These are phyloP conservation scores for Alternaria sp. DNA, from an alignment of 2,329 filamentous ascomycete species.

Conservation along the genomic window DNA sequence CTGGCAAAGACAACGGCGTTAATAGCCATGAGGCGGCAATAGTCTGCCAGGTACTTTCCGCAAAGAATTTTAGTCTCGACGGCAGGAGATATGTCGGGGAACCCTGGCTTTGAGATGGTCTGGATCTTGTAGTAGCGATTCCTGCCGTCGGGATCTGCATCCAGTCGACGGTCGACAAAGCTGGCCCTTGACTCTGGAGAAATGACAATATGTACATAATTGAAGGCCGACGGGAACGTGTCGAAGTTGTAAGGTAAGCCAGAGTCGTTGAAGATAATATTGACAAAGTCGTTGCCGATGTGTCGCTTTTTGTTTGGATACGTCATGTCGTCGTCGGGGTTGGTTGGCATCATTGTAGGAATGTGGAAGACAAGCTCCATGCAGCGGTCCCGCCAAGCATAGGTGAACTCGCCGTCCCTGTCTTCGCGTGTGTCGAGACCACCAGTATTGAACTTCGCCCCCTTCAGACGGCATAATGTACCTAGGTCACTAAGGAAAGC, in stretches of 20 bases:
- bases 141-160: slow-evolving; percentile 51
- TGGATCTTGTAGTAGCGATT: slow-evolving; percentile 83
- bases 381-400: slow-evolving; percentile 93
- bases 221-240: slow-evolving; percentile 93
- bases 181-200: slow-evolving; percentile 82
- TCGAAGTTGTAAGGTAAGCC: slow-evolving; percentile 88
- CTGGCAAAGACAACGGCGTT: slow-evolving; percentile 93
- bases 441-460: slow-evolving; percentile 89
- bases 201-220: slow-evolving; percentile 96
- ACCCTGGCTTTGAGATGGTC: slow-evolving; percentile 84
- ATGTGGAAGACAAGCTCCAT: slow-evolving; percentile 97
- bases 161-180: slow-evolving; percentile 65
- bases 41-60: slow-evolving; percentile 78
- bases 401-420: slow-evolving; percentile 83
- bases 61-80: slow-evolving; percentile 89
- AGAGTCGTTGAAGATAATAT: slow-evolving; percentile 97
- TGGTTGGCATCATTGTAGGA: slow-evolving; percentile 95
- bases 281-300: slow-evolving; percentile 97
- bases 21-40: slow-evolving; percentile 86
- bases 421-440: slow-evolving; percentile 81
- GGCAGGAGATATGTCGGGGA: slow-evolving; percentile 90
- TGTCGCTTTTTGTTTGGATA: slow-evolving; percentile 85
- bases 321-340: slow-evolving; percentile 76
- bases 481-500: slow-evolving; percentile 84
- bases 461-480: slow-evolving; percentile 79